Percentiles rank a stretch among this genome's conserved stretches.
These are phyloP conservation scores for Myriosclerotinia scirpicola DNA, from an alignment of 2,329 filamentous ascomycete species.

Conservation along the genomic window DNA sequence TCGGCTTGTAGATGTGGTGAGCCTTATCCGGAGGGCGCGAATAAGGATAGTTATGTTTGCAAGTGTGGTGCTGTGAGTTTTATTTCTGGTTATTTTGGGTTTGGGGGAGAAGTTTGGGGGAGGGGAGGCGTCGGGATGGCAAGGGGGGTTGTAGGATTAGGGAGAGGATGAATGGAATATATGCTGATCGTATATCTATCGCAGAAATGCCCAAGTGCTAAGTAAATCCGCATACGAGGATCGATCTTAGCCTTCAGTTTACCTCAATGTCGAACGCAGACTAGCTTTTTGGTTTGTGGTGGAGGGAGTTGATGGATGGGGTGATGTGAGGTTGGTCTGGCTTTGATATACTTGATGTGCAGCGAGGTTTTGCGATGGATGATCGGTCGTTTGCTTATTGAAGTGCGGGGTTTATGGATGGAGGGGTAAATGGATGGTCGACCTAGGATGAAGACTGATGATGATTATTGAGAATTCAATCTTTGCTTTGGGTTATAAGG, in stretches of 20 bases:
- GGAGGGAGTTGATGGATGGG: neutral
- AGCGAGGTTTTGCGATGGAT: neutral
- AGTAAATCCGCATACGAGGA: neutral
- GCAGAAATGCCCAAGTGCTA: conserved; percentile 4
- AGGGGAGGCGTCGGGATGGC: neutral
- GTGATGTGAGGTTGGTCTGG: neutral
- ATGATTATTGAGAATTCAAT: neutral
- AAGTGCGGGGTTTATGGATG: conserved; percentile 3
- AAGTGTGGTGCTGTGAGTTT: conserved; percentile 12
- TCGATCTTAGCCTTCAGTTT: neutral
- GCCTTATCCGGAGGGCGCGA: conserved; percentile 9
- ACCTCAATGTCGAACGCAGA: neutral
- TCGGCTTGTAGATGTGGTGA: conserved; percentile 12
- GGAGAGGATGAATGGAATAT: neutral
- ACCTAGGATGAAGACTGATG: neutral
- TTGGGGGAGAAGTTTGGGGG: no score
- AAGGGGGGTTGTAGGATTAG: no score
- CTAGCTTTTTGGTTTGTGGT: no score
- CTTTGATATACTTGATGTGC: neutral
- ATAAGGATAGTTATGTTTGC: conserved; percentile 20
- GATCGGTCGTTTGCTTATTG: neutral
- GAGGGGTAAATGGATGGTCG: neutral
- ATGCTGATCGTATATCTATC: neutral
- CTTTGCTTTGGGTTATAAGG: neutral
- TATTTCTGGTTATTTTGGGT: no score